These are phyloP conservation scores for Ligustrum vulgare DNA, from an alignment of 257 asterid species.

Conservation along the genomic window DNA sequence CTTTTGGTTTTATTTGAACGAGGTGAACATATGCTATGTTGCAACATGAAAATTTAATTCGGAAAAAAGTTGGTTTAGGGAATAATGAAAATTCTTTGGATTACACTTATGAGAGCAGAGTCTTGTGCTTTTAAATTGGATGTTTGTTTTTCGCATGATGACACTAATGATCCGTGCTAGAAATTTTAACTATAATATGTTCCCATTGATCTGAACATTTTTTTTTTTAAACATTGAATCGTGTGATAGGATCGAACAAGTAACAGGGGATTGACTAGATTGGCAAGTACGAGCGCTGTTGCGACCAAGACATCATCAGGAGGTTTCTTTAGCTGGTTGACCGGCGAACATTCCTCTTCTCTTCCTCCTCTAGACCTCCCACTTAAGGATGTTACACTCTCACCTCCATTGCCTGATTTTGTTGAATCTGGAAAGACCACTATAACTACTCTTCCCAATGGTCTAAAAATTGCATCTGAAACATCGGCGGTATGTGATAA, in stretches of 20 bases:
- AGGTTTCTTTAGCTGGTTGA: slow-evolving; percentile 66
- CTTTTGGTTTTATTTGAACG: not conserved
- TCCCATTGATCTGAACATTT: not conserved
- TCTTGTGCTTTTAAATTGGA: not conserved
- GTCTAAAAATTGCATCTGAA: slow-evolving; percentile 77
- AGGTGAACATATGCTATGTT: not conserved
- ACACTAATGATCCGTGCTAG: not conserved
- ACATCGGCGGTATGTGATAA: slow-evolving; percentile 60
- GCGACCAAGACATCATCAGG: slow-evolving; percentile 61
- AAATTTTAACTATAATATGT: not conserved
- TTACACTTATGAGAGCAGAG: not conserved
- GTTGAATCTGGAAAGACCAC: slow-evolving; percentile 73
- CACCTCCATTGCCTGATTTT: slow-evolving; percentile 75
- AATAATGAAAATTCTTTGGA: not conserved
- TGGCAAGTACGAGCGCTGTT: slow-evolving; percentile 65
- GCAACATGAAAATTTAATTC: not conserved
- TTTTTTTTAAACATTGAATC: not conserved
- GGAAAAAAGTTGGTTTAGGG: not conserved
- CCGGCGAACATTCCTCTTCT: slow-evolving; percentile 55
- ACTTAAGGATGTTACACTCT: slow-evolving; percentile 58
- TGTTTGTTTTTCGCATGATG: not conserved
- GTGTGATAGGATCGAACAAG: slow-evolving; percentile 49
- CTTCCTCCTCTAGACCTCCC: slow-evolving; percentile 80
- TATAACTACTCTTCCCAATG: slow-evolving; percentile 75
- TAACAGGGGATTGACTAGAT: slow-evolving; percentile 52